phyloP scores from a whole-genome alignment of 2,329 filamentous ascomycete species.

The Trichocomaceae sp. region DNA sequence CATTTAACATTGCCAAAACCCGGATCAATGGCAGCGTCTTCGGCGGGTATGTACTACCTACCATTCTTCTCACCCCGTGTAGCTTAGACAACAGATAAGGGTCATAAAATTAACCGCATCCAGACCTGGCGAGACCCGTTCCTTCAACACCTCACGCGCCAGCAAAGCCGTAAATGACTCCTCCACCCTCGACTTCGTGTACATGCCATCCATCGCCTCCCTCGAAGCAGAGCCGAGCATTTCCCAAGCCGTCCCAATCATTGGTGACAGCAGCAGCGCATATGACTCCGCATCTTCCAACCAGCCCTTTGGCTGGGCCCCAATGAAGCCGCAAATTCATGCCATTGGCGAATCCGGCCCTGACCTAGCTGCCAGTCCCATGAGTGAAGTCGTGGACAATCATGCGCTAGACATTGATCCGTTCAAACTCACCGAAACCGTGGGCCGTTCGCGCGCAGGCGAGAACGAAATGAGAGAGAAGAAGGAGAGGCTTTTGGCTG shows the following conservation, averaged over 20 bases:
- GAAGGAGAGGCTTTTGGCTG: constrained; percentile 18
- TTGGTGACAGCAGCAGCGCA: constrained; percentile 34
- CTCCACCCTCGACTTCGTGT: constrained; percentile 59
- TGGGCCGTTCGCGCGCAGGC: constrained; percentile 34
- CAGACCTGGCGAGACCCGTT: constrained; percentile 31
- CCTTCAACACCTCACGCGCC: constrained; percentile 57
- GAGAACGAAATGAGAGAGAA: constrained; percentile 29
- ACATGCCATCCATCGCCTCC: constrained; percentile 48
- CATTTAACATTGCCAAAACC: constrained; percentile 50
- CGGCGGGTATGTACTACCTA: constrained; percentile 26
- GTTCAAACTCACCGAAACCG: constrained; percentile 48
- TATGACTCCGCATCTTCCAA: constrained; percentile 16
- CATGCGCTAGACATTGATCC: constrained; percentile 51
- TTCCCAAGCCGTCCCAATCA: constrained; percentile 44
- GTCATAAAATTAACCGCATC: neutral
- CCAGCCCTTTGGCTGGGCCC: constrained; percentile 21
- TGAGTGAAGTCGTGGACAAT: constrained; percentile 55
- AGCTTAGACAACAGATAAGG: neutral
- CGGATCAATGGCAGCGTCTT: constrained; percentile 40
- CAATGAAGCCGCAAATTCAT: constrained; percentile 53
- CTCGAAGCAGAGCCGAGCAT: constrained; percentile 27
- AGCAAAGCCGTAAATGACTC: constrained; percentile 52
- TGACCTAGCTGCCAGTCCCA: constrained; percentile 46
- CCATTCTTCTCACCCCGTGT: neutral
- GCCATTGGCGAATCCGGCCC: constrained; percentile 40